Evolutionary conservation across 2,329 filamentous ascomycete species (phyloP).

Genomic region (Diaporthe australafricana): DNA sequence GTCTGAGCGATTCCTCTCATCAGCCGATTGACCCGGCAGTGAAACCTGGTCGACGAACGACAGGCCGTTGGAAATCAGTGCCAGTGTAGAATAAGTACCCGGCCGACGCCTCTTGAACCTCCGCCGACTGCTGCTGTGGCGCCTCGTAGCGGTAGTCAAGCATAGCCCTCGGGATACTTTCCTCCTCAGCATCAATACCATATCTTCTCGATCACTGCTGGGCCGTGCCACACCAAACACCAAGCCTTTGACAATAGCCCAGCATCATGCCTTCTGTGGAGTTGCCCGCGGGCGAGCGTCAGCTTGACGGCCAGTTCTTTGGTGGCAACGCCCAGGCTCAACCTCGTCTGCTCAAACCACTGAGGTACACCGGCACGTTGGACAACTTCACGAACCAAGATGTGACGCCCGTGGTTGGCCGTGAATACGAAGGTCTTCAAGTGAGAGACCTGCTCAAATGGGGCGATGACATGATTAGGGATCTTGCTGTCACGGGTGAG

Average conservation of each 20-base stretch:
- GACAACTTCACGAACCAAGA: slow-evolving; percentile 52
- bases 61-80: not conserved
- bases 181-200: not conserved
- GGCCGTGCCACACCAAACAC: not conserved
- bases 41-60: not conserved
- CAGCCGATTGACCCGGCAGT: slow-evolving; percentile 15
- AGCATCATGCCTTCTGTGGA: slow-evolving; percentile 51
- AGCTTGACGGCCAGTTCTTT: slow-evolving; percentile 39
- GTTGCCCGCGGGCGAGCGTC: slow-evolving; percentile 29
- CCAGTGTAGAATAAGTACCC: slow-evolving; percentile 7
- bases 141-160: not conserved
- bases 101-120: not conserved
- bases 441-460: slow-evolving; percentile 44
- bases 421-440: slow-evolving; percentile 48
- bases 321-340: slow-evolving; percentile 43
- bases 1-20: slow-evolving; percentile 15
- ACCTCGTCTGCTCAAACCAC: slow-evolving; percentile 38
- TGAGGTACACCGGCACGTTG: slow-evolving; percentile 52
- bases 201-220: no score
- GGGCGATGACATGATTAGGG: slow-evolving; percentile 47
- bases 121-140: not conserved
- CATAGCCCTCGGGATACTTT: not conserved
- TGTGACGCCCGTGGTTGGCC: slow-evolving; percentile 48
- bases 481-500: slow-evolving; percentile 46
- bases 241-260: not conserved